Base-by-base conservation (phyloP, 768 basidiomycete species). In the Russula foetens region DNA sequence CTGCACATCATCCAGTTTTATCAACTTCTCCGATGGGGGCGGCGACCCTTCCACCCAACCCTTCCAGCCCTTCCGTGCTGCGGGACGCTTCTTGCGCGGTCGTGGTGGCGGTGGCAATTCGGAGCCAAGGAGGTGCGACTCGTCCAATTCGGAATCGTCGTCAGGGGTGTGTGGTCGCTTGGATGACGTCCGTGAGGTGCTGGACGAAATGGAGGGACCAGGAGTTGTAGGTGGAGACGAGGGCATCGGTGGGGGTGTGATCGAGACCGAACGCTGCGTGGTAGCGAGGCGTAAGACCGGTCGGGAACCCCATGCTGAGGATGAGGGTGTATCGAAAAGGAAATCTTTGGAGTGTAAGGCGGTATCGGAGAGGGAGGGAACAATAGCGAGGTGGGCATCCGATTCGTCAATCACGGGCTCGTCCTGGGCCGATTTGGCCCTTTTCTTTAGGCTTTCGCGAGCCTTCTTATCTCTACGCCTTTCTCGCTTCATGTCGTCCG, bases 21-120 rank as follows among this genome's bases (percentile, higher is more conserved):
- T 91, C 53, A 90, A 75, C 71, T 90, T 90, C 67, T 84, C 81
- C 17, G 87, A 88, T 23, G 90, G 86, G 54, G 84, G 83, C 4
- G 87, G 87, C 15, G 88, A 90, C 66, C 88, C 89, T 75, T 90
- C 90, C 23, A 92, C 86, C 90, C 90, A 92, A 41, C 90, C 90
- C 76, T 92, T 92, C 90, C 90, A 92, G 19, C 90, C 90, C 71
- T 92, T 92, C 73, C 79, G 84, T 0, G 81, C 75, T 23, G 84
- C 78, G 46, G 79, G 75, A 66, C 85, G 84, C 76, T 82, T 88
- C n/a, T 71, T 71, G 28, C 68, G 74, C 28, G 67, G 69, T 26
- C 67, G 67, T 12, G 70, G 64, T 21, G 71, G 63, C n/a, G 67
- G 63, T 1, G 72, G 28, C 4, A 63, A 59, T 7, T 46, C 54